Evolutionary conservation across 441 rosid genomes (phyloP).

Genomic region (Gossypium aridum): DNA sequence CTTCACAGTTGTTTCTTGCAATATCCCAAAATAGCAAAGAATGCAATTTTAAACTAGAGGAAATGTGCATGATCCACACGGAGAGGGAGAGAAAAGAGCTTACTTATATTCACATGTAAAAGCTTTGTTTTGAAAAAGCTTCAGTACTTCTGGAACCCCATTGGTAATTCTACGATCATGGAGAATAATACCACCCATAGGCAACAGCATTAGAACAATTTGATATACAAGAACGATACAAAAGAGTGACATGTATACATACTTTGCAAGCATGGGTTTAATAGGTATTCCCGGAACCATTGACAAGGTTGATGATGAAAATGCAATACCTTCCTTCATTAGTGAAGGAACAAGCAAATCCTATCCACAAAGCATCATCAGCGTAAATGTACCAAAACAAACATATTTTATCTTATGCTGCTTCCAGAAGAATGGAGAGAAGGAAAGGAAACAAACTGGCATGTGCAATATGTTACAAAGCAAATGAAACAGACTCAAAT

Average conservation of each 20-base stretch:
- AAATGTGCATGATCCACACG: not conserved
- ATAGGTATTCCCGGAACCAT: slow-evolving; percentile 84
- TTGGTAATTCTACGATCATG: slow-evolving; percentile 53
- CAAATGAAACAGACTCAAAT: not conserved
- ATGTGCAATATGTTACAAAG: not conserved
- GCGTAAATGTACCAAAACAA: not conserved
- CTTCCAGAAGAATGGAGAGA: not conserved
- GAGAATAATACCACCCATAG: slow-evolving; percentile 8
- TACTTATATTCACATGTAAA: slow-evolving; percentile 90
- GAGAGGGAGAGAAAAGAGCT: slow-evolving; percentile 21
- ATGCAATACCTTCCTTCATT: slow-evolving; percentile 52
- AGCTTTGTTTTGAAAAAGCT: slow-evolving; percentile 55
- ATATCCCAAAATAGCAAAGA: not conserved
- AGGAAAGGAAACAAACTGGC: slow-evolving; percentile 4
- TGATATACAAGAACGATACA: not conserved
- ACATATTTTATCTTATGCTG: too few species aligned
- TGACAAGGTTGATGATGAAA: slow-evolving; percentile 65
- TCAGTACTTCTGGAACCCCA: slow-evolving; percentile 57
- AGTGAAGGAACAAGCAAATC: slow-evolving; percentile 70
- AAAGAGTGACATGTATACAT: slow-evolving; percentile 18
- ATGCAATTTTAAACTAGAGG: slow-evolving; percentile 1
- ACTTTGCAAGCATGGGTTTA: slow-evolving; percentile 95
- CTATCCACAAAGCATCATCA: slow-evolving; percentile 32
- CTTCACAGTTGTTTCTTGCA: not conserved
- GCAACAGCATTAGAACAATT: slow-evolving; percentile 12